These are phyloP conservation scores for Alternaria hordeiaustralica DNA, from an alignment of 2,329 filamentous ascomycete species.

Conservation along the genomic window DNA sequence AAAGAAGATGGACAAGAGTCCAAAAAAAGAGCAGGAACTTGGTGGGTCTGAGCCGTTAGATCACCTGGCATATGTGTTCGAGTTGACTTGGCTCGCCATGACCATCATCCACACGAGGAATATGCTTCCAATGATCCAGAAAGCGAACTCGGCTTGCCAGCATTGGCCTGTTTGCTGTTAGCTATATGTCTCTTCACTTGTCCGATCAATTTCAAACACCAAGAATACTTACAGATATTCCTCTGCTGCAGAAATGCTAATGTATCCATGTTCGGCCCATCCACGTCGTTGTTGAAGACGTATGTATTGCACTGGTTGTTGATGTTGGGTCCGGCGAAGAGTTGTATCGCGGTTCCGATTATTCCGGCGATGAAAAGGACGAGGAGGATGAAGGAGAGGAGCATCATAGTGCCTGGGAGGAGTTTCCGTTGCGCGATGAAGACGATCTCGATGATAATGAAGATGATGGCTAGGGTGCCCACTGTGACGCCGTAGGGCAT, in stretches of 20 bases:
- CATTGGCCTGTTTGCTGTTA: slow-evolving; percentile 57
- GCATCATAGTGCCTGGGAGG: slow-evolving; percentile 64
- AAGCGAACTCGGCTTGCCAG: slow-evolving; percentile 69
- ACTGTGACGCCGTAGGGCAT: slow-evolving; percentile 69
- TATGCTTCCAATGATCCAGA: slow-evolving; percentile 68
- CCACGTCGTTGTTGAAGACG: slow-evolving; percentile 55
- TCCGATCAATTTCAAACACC: not conserved
- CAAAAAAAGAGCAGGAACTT: not conserved
- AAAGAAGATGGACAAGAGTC: not conserved
- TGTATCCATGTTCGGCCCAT: slow-evolving; percentile 61
- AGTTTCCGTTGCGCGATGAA: slow-evolving; percentile 63
- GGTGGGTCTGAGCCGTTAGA: not conserved
- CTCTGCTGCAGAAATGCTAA: slow-evolving; percentile 68
- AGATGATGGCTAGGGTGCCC: slow-evolving; percentile 62
- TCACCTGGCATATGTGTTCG: slow-evolving; percentile 47
- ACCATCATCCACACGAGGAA: slow-evolving; percentile 72
- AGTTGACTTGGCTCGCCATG: slow-evolving; percentile 64
- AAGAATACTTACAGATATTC: slow-evolving; percentile 62
- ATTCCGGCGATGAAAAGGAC: slow-evolving; percentile 67
- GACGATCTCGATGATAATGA: slow-evolving; percentile 64
- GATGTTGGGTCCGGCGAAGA: slow-evolving; percentile 65
- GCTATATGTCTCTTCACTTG: not conserved
- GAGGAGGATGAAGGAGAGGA: slow-evolving; percentile 67
- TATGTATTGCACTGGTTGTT: slow-evolving; percentile 66
- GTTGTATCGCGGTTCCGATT: slow-evolving; percentile 68